Percentiles rank a stretch among this genome's conserved stretches.
These are phyloP conservation scores for Sphagnum fallax DNA, from an alignment of 228 moss, liverwort and hornwort genomes.

Conservation along the genomic window DNA sequence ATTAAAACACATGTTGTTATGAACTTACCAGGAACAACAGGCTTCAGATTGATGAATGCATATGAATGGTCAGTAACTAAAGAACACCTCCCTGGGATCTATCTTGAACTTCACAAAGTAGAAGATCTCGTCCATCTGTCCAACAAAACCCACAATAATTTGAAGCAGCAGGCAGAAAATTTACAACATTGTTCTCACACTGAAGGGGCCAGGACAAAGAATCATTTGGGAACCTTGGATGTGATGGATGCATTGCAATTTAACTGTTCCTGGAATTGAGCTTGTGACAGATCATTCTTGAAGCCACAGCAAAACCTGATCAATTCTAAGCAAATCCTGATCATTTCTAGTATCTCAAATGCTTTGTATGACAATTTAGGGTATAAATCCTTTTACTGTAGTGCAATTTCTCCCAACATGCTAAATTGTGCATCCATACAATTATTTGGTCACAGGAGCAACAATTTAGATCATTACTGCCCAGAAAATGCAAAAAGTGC, in stretches of 20 bases:
- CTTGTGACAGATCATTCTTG: neutral
- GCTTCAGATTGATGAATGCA: slow-evolving; percentile 87
- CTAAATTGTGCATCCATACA: neutral
- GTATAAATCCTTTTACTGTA: neutral
- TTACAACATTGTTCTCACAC: too few relatives aligned
- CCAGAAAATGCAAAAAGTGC: too few relatives aligned
- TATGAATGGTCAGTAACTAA: slow-evolving; percentile 56
- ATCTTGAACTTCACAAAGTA: slow-evolving; percentile 72
- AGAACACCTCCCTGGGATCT: slow-evolving; percentile 64
- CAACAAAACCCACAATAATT: slow-evolving; percentile 9
- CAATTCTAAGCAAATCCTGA: neutral
- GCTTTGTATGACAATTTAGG: neutral
- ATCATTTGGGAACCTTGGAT: too few relatives aligned
- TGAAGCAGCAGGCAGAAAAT: too few relatives aligned
- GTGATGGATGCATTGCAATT: too few relatives aligned
- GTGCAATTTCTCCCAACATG: neutral
- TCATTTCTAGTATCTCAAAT: neutral
- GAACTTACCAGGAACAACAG: slow-evolving; percentile 87
- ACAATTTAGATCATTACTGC: too few relatives aligned
- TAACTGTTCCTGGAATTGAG: neutral
- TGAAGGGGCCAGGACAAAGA: too few relatives aligned
- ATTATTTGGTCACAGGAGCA: neutral
- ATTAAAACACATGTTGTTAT: too few relatives aligned
- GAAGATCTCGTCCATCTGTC: slow-evolving; percentile 42
- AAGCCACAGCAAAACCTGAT: neutral